Evolutionary conservation across 2,329 filamentous ascomycete species (phyloP).

Genomic region (Botrytis byssoidea): DNA sequence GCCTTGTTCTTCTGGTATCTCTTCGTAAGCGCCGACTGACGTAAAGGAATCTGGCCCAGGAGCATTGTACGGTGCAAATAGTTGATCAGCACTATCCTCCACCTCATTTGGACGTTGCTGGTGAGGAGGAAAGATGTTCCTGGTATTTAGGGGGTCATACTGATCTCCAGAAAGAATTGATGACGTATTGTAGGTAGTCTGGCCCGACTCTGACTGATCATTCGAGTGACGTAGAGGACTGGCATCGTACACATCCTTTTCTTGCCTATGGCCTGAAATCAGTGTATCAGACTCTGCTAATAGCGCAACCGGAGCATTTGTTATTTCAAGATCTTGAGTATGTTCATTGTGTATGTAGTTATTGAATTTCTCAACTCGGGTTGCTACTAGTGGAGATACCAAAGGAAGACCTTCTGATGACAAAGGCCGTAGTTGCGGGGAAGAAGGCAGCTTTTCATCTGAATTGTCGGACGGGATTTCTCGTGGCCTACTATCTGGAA

Average conservation of each 20-base stretch:
- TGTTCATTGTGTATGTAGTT: not conserved
- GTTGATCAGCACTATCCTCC: not conserved
- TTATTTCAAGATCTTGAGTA: not conserved
- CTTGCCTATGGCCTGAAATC: not conserved
- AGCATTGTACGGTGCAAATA: not conserved
- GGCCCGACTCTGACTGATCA: not conserved
- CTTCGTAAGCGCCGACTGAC: not conserved
- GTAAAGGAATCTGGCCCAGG: not conserved
- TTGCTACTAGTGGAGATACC: constrained; percentile 33
- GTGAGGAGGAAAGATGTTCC: not conserved
- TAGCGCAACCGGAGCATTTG: not conserved
- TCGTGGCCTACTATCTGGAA: not conserved
- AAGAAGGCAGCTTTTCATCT: constrained; percentile 27
- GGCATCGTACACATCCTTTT: constrained; percentile 27
- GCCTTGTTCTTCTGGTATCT: not conserved
- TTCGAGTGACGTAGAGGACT: constrained; percentile 22
- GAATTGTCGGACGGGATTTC: not conserved
- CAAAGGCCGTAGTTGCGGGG: constrained; percentile 31
- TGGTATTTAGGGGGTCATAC: not conserved
- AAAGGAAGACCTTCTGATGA: constrained; percentile 35
- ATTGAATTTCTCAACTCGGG: constrained; percentile 15
- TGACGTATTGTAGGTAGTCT: not conserved
- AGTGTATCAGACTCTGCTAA: not conserved
- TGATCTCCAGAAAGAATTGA: not conserved
- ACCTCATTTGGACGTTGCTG: not conserved